Base-by-base conservation (phyloP, 176 grass and related monocot species). In the Triticum monococcum region DNA sequence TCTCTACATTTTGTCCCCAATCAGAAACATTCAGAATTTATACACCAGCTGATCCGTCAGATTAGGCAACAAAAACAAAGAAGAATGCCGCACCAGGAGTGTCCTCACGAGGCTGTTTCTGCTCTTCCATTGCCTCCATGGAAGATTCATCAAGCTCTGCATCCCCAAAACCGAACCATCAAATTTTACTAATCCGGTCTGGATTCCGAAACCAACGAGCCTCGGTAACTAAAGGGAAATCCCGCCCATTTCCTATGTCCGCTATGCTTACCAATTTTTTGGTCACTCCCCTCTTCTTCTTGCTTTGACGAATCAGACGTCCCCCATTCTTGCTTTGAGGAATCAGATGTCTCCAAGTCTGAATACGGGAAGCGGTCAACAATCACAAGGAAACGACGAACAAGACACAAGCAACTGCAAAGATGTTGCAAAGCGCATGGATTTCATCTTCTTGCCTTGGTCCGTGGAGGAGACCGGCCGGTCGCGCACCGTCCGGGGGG, bases 1-100 rank as follows among this genome's bases (percentile, higher is more conserved):
- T n/a, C 54, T 80, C 82, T 85, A 8, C 82, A 89, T 56, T 85
- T 85, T 14, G 24, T 68, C 41, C 4, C 66, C 81, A 80, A 32
- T 72, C 82, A 65, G 17, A n/a, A 75, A 0, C 4, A 83, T 52
- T 85, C 56, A 85, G 76, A 80, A n/a, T 30, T 18, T 64, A 70
- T 67, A 79, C 12, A 43, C 46, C 68, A 84, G 67, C 35, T 45
- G 54, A 79, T 75, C 41, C 25, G 1, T 41, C 36, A 74, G 38
- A 71, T 59, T 83, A 32, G 22, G 20, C 45, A 26, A 84, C 13
- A 26, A 76, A 75, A 83, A 23, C 78, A 45, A 3, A 61, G 31
- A 87, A 79, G 23, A 30, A 48, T 71, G 66, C 3, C 80, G 17
- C 45, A 91, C 89, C 89, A 46, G 59, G 18, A 43, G 67, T 61